Evolutionary conservation across 2,329 filamentous ascomycete genomes (phyloP), one percentile per base, ranked within the genome.

Genomic region (Ceratocystis colombiana): DNA sequence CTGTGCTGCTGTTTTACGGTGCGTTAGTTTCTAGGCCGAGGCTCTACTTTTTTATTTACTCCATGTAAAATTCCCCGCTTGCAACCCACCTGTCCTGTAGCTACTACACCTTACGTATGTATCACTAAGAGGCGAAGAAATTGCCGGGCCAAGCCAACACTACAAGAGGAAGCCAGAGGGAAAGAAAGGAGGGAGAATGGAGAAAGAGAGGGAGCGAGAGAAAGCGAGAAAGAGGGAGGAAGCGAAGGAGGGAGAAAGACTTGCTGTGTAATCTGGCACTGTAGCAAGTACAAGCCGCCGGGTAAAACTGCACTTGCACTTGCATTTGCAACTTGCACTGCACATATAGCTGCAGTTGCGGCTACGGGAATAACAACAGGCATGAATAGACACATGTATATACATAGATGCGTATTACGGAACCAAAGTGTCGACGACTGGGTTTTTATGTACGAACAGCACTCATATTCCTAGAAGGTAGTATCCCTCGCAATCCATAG

Each of bases 301-400:
- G 48, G n/a, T 53, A 53, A 53, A 53, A 10, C 48, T 53, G 48
- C 48, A 53, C 37, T n/a, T 53, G 48, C 48, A 53, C 37, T n/a
- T 25, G 22, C 48, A 53, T 8, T 25, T 8, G 48, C n/a, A n/a
- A n/a, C n/a, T 25, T 53, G n/a, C n/a, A 20, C 46, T n/a, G 46
- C 46, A 17, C 22, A 50, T n/a, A 50, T 8, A 25, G n/a, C 8
- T 53, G 5, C 48, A 20, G 48, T 53, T n/a, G n/a, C 48, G 7
- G n/a, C 48, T 41, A 41, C 37, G 37, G 37, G 37, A 12, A 41
- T 41, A 41, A 4, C 37, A 12, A 15, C 10, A 15, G 37, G 37
- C 37, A 41, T 15, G 12, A 15, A 41, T 41, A 15, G 37, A 41
- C 37, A 12, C 12, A 41, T 12, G 37, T 20, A 22, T 8, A 10